These are phyloP conservation scores for Pythium phragmitis DNA, from an alignment of 352 stramenopile genomes.

Conservation along the genomic window DNA sequence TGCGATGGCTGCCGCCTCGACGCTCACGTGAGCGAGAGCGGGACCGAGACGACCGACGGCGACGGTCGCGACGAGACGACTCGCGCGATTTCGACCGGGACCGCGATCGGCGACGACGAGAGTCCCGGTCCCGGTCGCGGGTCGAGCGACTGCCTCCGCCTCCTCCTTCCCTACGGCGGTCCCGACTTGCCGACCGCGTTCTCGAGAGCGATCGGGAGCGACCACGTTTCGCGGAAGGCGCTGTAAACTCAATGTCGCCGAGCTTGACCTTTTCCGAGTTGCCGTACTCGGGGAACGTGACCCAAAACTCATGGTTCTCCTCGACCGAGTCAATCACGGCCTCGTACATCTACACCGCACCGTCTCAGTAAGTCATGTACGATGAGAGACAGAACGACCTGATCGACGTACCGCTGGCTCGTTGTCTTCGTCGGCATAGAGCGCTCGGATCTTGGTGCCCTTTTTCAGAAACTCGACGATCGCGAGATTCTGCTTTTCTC, in stretches of 20 bases:
- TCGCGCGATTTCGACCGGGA: constrained; percentile 21
- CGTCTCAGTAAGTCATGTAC: no score
- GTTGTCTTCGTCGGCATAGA: constrained; percentile 97
- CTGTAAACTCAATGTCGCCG: constrained; percentile 92
- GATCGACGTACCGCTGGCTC: constrained; percentile 56
- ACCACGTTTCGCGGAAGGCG: constrained; percentile 31
- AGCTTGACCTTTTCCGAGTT: constrained; percentile 94
- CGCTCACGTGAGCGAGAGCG: constrained; percentile 42
- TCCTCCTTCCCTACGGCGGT: constrained; percentile 15
- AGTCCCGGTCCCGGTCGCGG: constrained; percentile 11
- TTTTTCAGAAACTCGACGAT: constrained; percentile 79
- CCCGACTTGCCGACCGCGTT: constrained; percentile 34
- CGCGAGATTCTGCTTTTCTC: constrained; percentile 57
- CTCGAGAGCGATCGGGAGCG: constrained; percentile 36
- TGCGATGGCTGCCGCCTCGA: constrained; percentile 31
- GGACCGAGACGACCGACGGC: constrained; percentile 16
- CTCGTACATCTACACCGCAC: constrained; percentile 89
- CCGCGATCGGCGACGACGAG: constrained; percentile 22
- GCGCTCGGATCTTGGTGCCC: constrained; percentile 90
- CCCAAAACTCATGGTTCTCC: constrained; percentile 75
- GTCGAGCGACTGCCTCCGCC: constrained; percentile 29
- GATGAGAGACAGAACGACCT: neutral
- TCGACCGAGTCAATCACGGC: constrained; percentile 94
- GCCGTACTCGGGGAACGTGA: constrained; percentile 97
- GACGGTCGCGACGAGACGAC: constrained; percentile 13